phyloP scores from a whole-genome alignment of 163 green algal species.

The Botryococcus braunii region DNA sequence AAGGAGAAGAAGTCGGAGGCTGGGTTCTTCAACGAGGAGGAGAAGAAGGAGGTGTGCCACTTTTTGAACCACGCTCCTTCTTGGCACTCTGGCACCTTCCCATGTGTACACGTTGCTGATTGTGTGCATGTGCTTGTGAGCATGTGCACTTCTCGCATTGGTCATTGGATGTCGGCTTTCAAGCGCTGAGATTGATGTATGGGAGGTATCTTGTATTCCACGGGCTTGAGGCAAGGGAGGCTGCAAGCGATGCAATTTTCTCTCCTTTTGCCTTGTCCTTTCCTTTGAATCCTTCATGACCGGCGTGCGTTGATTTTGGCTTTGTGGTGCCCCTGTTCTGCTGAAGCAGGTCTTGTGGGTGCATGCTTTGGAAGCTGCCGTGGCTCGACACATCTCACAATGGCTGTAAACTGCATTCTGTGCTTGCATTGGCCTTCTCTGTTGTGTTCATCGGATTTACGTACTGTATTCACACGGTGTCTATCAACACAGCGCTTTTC shows the following conservation, averaged over 20 bases:
- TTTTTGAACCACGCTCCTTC: not conserved
- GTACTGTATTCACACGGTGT: not conserved
- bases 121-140: not conserved
- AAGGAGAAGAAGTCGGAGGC: conserved; percentile 71
- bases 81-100: not conserved
- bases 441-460: not conserved
- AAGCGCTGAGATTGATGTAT: not conserved
- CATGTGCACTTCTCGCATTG: not conserved
- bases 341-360: not conserved
- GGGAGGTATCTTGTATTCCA: not conserved
- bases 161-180: not conserved
- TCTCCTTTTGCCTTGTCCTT: conserved; percentile 1
- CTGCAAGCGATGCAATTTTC: no score
- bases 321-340: not conserved
- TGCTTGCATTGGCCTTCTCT: not conserved
- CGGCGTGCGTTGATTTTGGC: not conserved
- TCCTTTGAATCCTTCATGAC: not conserved
- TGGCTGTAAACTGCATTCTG: not conserved
- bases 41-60: conserved; percentile 32
- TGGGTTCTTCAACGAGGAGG: conserved; percentile 72
- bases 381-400: not conserved
- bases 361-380: not conserved
- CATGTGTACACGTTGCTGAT: not conserved
- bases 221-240: no score
- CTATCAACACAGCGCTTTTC: not conserved